These are phyloP conservation scores for Avicennia marina DNA, from an alignment of 257 asterid species.

Conservation along the genomic window DNA sequence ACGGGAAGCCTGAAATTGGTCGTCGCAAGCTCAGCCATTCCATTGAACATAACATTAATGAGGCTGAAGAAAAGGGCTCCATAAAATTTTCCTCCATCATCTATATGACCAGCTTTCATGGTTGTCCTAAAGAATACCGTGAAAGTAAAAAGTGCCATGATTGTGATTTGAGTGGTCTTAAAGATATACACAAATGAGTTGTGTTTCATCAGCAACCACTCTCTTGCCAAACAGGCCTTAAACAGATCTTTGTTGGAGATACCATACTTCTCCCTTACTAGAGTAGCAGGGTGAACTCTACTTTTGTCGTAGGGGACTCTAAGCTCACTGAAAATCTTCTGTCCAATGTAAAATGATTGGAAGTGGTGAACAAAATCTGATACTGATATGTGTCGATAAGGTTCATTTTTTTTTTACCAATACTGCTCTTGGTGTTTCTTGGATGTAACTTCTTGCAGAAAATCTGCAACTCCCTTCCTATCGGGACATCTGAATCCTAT, in stretches of 20 bases:
- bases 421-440: conserved; percentile 50
- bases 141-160: conserved; percentile 46
- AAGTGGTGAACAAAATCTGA: conserved; percentile 36
- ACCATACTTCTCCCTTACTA: conserved; percentile 45
- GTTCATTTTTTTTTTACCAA: conserved; percentile 41
- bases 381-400: conserved; percentile 37
- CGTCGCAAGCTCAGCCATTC: conserved; percentile 44
- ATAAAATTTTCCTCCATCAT: conserved; percentile 41
- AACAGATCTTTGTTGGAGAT: conserved; percentile 41
- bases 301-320: conserved; percentile 33
- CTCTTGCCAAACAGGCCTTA: conserved; percentile 47
- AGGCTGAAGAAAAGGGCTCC: conserved; percentile 52
- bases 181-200: conserved; percentile 47
- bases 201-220: conserved; percentile 49
- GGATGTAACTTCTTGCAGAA: conserved; percentile 56
- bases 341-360: conserved; percentile 38
- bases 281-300: conserved; percentile 48
- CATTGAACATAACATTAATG: conserved; percentile 52
- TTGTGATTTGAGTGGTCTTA: conserved; percentile 45
- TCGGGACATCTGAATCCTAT: conserved; percentile 54
- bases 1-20: conserved; percentile 43
- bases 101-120: conserved; percentile 40
- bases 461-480: conserved; percentile 57
- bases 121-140: conserved; percentile 48
- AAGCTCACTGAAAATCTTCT: conserved; percentile 31